Evolutionary conservation across 768 basidiomycete species (phyloP).

Genomic region (Amanita pallidorosea): DNA sequence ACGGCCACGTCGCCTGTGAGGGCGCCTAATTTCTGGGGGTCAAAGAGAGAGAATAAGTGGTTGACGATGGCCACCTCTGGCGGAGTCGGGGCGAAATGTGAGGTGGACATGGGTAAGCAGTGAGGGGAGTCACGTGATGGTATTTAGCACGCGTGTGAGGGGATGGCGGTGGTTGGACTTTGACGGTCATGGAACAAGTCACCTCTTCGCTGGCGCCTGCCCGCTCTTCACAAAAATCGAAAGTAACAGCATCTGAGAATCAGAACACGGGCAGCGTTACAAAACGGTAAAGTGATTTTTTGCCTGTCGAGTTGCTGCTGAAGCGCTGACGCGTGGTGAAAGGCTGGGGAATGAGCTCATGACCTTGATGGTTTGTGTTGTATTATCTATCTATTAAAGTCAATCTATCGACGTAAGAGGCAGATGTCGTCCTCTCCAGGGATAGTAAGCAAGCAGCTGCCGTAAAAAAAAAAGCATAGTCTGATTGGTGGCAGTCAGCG

Average conservation of each 20-base stretch:
- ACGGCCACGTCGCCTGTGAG: conserved; percentile 89
- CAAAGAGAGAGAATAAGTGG: conserved; percentile 63
- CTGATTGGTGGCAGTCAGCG: conserved; percentile 49
- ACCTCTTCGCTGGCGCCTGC: conserved; percentile 52
- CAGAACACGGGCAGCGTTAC: conserved; percentile 71
- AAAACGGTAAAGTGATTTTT: conserved; percentile 47
- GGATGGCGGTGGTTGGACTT: conserved; percentile 4
- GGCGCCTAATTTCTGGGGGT: conserved; percentile 72
- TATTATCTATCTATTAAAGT: background rate
- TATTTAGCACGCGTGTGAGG: background rate
- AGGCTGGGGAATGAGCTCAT: conserved; percentile 80
- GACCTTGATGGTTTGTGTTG: conserved; percentile 66
- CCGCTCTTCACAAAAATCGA: conserved; percentile 47
- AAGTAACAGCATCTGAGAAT: conserved; percentile 36
- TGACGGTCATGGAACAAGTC: conserved; percentile 57
- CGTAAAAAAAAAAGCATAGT: background rate
- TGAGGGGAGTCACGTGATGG: conserved; percentile 3
- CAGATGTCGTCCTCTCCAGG: conserved; percentile 88
- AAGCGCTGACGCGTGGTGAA: conserved; percentile 4
- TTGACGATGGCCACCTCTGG: conserved; percentile 52
- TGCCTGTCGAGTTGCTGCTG: conserved; percentile 2
- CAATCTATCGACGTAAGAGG: background rate
- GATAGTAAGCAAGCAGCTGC: conserved; percentile 44
- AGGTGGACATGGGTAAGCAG: conserved; percentile 23
- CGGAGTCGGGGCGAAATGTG: conserved; percentile 31